Evolutionary conservation across 306 rosid genomes (phyloP), one percentile per base, ranked within the genome.

Genomic region (Styphnolobium japonicum): DNA sequence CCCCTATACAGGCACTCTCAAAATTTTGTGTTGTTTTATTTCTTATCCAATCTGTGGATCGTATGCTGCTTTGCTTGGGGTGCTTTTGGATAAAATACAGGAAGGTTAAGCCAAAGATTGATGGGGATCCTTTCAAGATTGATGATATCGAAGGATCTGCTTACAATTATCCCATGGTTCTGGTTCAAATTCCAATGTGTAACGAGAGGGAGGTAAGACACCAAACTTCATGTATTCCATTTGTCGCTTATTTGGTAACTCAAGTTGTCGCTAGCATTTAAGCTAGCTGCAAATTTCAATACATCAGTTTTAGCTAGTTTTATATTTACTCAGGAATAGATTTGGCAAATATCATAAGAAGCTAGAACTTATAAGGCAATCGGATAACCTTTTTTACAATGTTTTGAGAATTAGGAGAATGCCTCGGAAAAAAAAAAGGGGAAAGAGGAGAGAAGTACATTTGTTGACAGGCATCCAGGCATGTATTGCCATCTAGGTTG

Each of bases 151-250:
- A 94, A 89, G 91, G 86, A 80, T 82, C 86, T 21, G 72, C 79
- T 12, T 80, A 70, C 80, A 83, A 85, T 77, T 87, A 88, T 82
- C 98, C 97, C 46, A 90, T 87, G 97, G 97, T 94, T 80, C 89
- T 94, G 73, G 84, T 92, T 86, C 97, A 94, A 86, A 90, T 94
- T 80, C 98, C 97, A 34, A 94, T 94, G 97, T 92, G 98, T 82
- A 94, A 94, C 25, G 97, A 94, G 88, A 90, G 65, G 62, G 98
- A 94, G 98, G 98, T 94, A 90, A 76, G 42, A 15, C 39, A 58
- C 73, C 76, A 56, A 73, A 34, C 21, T 52, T 65, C 7, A 10
- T 46, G 9, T 3, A 65, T 62, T 76, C 51, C 31, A 53, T 23
- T 53, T 60, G 16, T 73, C 33, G 25, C 11, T 70, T 27, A 39